A percentile compares a stretch with the other conserved stretches of the same genome.
Evolutionary conservation across 2,329 filamentous ascomycete genomes (phyloP).

Genomic region (Elsinoe ampelina): DNA sequence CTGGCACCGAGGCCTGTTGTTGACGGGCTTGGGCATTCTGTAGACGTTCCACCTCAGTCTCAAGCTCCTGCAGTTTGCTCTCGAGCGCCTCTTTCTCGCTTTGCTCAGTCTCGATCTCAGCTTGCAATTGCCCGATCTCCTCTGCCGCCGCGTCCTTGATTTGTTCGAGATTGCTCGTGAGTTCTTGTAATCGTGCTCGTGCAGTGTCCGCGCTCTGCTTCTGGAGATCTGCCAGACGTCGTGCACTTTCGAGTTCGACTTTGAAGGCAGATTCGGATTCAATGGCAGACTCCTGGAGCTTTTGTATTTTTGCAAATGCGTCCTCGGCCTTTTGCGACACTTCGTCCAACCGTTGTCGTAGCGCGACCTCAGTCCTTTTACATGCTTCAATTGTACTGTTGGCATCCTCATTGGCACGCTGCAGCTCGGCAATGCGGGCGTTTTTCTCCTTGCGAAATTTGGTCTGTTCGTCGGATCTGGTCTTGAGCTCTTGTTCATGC

Average conservation of each 20-base stretch:
- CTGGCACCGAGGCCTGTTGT: conserved; percentile 28
- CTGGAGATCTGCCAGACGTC: conserved; percentile 72
- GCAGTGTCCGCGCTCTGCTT: conserved; percentile 66
- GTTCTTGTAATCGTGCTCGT: conserved; percentile 58
- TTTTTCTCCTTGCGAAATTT: conserved; percentile 94
- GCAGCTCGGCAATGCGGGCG: conserved; percentile 75
- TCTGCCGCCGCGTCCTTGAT: conserved; percentile 59
- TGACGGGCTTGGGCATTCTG: conserved; percentile 20
- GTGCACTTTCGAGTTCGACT: conserved; percentile 73
- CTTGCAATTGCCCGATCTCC: conserved; percentile 40
- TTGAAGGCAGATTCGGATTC: conserved; percentile 78
- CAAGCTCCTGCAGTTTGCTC: conserved; percentile 54
- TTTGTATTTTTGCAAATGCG: conserved; percentile 68
- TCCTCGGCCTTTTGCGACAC: conserved; percentile 82
- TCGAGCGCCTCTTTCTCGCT: conserved; percentile 54
- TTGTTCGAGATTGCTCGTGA: conserved; percentile 55
- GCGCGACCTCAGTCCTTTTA: conserved; percentile 67
- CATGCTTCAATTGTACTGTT: conserved; percentile 66
- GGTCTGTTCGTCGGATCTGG: conserved; percentile 74
- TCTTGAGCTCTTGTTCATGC: conserved; percentile 85
- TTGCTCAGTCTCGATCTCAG: conserved; percentile 44
- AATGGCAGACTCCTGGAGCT: conserved; percentile 73
- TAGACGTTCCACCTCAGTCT: conserved; percentile 52
- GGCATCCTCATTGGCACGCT: conserved; percentile 80
- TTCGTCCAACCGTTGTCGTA: conserved; percentile 73